Percentiles rank a stretch among this genome's conserved stretches.
phyloP scores from a whole-genome alignment of 768 basidiomycete species.

The Amanita pseudoporphyria region DNA sequence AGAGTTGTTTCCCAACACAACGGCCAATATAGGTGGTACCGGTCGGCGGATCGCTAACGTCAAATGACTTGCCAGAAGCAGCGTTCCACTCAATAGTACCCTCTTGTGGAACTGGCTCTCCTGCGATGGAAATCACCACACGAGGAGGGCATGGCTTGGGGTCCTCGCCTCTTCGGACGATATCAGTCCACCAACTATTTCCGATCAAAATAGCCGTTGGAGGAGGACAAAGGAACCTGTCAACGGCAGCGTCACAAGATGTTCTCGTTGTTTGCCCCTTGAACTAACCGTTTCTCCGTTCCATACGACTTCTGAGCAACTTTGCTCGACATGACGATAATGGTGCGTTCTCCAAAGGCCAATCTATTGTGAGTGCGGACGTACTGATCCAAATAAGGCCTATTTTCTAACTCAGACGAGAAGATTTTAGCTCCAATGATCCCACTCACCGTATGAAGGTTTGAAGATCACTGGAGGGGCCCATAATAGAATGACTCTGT shows the following conservation, averaged over 20 bases:
- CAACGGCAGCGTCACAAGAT: conserved; percentile 7
- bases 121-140: conserved; percentile 87
- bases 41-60: conserved; percentile 66
- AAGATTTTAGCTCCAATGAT: conserved; percentile 10
- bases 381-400: conserved; percentile 80
- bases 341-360: conserved; percentile 85
- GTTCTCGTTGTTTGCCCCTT: background rate
- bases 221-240: conserved; percentile 83
- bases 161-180: conserved; percentile 63
- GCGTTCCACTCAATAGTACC: conserved; percentile 83
- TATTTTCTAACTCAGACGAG: conserved; percentile 21
- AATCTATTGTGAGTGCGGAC: conserved; percentile 77
- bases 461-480: conserved; percentile 62
- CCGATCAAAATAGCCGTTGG: conserved; percentile 93
- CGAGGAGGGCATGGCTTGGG: conserved; percentile 68
- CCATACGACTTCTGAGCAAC: conserved; percentile 98
- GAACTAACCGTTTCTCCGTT: conserved; percentile 76
- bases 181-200: conserved; percentile 90
- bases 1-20: conserved; percentile 89
- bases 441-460: conserved; percentile 64
- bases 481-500: conserved; percentile 45
- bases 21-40: conserved; percentile 88
- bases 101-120: conserved; percentile 80
- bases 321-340: conserved; percentile 96
- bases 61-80: conserved; percentile 75